Percentiles rank a stretch among this genome's conserved stretches.
These are phyloP conservation scores for Insectozyma bohioensis DNA, from an alignment of 1,139 yeast genomes.

Conservation along the genomic window DNA sequence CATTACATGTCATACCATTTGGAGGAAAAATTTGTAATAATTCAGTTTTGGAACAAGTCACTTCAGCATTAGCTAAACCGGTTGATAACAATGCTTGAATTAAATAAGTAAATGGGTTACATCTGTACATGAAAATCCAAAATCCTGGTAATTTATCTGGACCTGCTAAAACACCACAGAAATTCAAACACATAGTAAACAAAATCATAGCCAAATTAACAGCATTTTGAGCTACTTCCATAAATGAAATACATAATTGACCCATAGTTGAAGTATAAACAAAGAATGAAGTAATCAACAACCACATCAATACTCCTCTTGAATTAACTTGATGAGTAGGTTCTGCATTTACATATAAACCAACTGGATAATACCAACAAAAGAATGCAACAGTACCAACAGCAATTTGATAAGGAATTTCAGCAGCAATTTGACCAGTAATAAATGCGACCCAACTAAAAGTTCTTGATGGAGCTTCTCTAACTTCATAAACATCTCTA, in stretches of 20 bases:
- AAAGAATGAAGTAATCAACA: slow-evolving; percentile 40
- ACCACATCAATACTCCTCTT: slow-evolving; percentile 47
- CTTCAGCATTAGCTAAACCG: slow-evolving; percentile 26
- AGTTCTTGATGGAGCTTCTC: slow-evolving; percentile 35
- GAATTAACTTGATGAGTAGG: slow-evolving; percentile 23
- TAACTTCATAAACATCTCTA: slow-evolving; percentile 37
- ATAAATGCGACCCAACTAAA: slow-evolving; percentile 39
- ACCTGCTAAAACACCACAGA: slow-evolving; percentile 37
- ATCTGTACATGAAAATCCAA: slow-evolving; percentile 61
- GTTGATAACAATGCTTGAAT: slow-evolving; percentile 30
- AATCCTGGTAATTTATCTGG: slow-evolving; percentile 27
- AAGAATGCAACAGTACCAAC: slow-evolving; percentile 68
- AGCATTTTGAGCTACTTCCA: slow-evolving; percentile 40
- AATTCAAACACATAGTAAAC: slow-evolving; percentile 32
- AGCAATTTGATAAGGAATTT: slow-evolving; percentile 71
- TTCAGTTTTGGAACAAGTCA: slow-evolving; percentile 28
- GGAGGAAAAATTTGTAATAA: slow-evolving; percentile 28
- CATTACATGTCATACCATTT: slow-evolving; percentile 55
- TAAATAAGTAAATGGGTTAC: slow-evolving; percentile 68
- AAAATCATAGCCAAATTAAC: slow-evolving; percentile 30
- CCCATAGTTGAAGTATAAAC: slow-evolving; percentile 38
- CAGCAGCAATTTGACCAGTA: slow-evolving; percentile 65
- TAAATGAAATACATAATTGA: slow-evolving; percentile 38
- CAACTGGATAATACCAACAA: slow-evolving; percentile 83
- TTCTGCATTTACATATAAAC: slow-evolving; percentile 58